phyloP scores from a whole-genome alignment of 495 filamentous ascomycete genomes.

The Aspergillus kassunensis region DNA sequence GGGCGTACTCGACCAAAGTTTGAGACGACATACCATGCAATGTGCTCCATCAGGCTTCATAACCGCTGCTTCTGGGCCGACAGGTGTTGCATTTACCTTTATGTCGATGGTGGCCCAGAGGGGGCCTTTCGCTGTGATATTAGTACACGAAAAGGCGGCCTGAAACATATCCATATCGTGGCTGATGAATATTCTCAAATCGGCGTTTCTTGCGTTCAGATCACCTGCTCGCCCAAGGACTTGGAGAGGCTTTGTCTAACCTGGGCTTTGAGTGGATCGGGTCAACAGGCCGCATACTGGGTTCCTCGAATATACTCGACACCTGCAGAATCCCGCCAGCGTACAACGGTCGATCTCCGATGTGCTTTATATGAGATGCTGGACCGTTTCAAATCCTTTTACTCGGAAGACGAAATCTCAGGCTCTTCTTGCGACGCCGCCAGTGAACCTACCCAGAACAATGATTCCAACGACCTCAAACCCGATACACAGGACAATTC shows the following conservation, averaged over 20 bases:
- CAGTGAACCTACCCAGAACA: background rate
- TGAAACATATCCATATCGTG: constrained; percentile 23
- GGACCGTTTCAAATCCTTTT: background rate
- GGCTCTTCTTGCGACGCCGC: background rate
- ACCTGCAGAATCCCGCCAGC: constrained; percentile 6
- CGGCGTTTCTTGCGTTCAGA: constrained; percentile 23
- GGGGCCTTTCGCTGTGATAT: constrained; percentile 25
- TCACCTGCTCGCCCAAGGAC: constrained; percentile 24
- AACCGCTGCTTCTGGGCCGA: constrained; percentile 34
- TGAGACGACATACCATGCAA: constrained; percentile 25
- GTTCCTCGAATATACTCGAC: constrained; percentile 25
- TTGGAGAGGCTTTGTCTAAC: constrained; percentile 27
- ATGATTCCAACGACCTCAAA: background rate
- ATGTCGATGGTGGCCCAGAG: constrained; percentile 33
- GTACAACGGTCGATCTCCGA: constrained; percentile 9
- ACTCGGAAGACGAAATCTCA: background rate
- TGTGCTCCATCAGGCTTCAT: constrained; percentile 30
- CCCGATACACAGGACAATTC: background rate
- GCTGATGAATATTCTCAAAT: background rate
- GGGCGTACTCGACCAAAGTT: background rate
- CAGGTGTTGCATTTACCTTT: constrained; percentile 27
- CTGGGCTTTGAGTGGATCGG: constrained; percentile 23
- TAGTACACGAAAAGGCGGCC: background rate
- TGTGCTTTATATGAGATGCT: constrained; percentile 1
- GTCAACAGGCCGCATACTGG: constrained; percentile 18